These are phyloP conservation scores for Pyrenula aspistea DNA, from an alignment of 495 filamentous ascomycete species.

Conservation along the genomic window DNA sequence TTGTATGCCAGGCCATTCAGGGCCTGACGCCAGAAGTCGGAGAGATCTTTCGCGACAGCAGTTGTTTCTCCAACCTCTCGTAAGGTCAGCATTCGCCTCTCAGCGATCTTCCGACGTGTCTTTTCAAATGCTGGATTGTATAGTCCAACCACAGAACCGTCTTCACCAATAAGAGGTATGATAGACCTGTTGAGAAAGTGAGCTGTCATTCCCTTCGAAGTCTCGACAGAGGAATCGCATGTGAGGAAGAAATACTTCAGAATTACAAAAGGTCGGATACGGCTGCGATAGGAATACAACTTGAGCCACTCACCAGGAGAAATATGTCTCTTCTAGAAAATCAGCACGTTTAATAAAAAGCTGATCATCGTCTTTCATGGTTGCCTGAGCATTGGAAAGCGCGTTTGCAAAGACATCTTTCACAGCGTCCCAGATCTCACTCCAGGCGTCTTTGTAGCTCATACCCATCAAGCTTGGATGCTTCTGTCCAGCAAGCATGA, in stretches of 20 bases:
- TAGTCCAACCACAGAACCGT: constrained; percentile 49
- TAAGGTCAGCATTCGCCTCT: constrained; percentile 54
- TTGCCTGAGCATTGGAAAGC: constrained; percentile 47
- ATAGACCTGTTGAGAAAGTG: constrained; percentile 22
- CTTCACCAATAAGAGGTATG: constrained; percentile 50
- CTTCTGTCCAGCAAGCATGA: constrained; percentile 53
- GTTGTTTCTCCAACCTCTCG: constrained; percentile 60
- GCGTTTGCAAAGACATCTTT: constrained; percentile 47
- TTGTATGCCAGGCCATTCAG: constrained; percentile 47
- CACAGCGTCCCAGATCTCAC: constrained; percentile 54
- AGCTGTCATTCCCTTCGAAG: background rate
- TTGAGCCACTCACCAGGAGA: constrained; percentile 40
- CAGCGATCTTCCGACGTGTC: constrained; percentile 49
- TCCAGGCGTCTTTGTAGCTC: constrained; percentile 49
- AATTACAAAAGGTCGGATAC: no score
- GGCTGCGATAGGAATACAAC: no score
- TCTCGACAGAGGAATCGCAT: no score
- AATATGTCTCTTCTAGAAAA: constrained; percentile 57
- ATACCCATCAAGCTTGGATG: constrained; percentile 59
- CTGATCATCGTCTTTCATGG: constrained; percentile 63
- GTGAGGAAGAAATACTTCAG: no score
- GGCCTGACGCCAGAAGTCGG: constrained; percentile 47
- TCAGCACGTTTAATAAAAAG: constrained; percentile 49
- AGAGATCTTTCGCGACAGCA: constrained; percentile 51
- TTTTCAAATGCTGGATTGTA: constrained; percentile 63